phyloP scores from a whole-genome alignment of 306 rosid genomes.

The Acacia melanoxylon region DNA sequence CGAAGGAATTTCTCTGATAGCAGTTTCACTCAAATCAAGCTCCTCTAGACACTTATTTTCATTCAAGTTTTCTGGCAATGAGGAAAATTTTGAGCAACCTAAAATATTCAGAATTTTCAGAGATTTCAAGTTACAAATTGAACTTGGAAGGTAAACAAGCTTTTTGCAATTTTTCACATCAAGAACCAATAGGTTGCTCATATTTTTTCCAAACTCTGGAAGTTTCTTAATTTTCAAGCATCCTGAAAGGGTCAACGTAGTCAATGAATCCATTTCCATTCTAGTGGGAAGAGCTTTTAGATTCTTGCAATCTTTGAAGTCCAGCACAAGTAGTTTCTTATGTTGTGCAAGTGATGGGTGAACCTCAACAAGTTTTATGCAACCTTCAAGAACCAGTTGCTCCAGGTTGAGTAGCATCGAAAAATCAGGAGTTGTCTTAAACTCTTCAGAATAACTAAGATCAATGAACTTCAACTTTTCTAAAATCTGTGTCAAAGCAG shows the following conservation, averaged over 20 bases:
- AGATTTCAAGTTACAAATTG: constrained; percentile 30
- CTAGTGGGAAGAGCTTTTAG: constrained; percentile 38
- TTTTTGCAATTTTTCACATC: constrained; percentile 25
- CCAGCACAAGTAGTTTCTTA: constrained; percentile 24
- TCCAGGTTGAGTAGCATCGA: constrained; percentile 37
- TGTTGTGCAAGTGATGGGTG: constrained; percentile 31
- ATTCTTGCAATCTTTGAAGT: constrained; percentile 42
- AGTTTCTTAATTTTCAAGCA: constrained; percentile 27
- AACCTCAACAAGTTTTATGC: constrained; percentile 31
- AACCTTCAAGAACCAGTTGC: constrained; percentile 34
- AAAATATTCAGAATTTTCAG: constrained; percentile 34
- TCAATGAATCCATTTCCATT: constrained; percentile 36
- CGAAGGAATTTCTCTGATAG: constrained; percentile 25
- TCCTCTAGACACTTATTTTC: constrained; percentile 28
- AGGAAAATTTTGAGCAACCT: constrained; percentile 29
- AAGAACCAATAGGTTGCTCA: constrained; percentile 4
- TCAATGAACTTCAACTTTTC: constrained; percentile 26
- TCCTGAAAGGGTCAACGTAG: constrained; percentile 31
- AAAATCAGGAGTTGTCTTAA: constrained; percentile 24
- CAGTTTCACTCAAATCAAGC: constrained; percentile 31
- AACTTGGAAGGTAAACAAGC: constrained; percentile 20
- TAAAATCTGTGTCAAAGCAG: neutral
- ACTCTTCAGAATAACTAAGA: constrained; percentile 29
- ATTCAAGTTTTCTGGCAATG: constrained; percentile 23
- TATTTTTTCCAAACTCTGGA: constrained; percentile 38